Conservation (phyloP, 176 grass and related monocot species). For the Zea mays region Zm-B73-REFERENCE-NAM-5.0 NC_050102.1:33039001-33039500, state of each 20-base stretch:
- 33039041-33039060: neutral
- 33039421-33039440: neutral
- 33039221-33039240: neutral
- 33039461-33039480: neutral
- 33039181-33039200: slow-evolving; percentile 28
- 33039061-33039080: neutral
- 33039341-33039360: neutral
- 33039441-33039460: neutral
- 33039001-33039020: neutral
- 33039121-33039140: slow-evolving; percentile 21
- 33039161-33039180: slow-evolving; percentile 23
- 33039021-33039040: neutral
- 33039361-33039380: neutral
- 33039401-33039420: neutral
- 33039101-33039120: slow-evolving; percentile 15
- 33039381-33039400: neutral
- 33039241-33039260: neutral
- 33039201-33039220: neutral
- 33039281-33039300: neutral
- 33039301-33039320: neutral
- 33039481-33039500: too few species aligned
- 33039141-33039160: slow-evolving; percentile 24
- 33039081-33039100: neutral
- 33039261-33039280: neutral
- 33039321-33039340: neutral